Evolutionary conservation across 1,284 basidiomycete species (phyloP).

Genomic region (Cystobasidium sp.): DNA sequence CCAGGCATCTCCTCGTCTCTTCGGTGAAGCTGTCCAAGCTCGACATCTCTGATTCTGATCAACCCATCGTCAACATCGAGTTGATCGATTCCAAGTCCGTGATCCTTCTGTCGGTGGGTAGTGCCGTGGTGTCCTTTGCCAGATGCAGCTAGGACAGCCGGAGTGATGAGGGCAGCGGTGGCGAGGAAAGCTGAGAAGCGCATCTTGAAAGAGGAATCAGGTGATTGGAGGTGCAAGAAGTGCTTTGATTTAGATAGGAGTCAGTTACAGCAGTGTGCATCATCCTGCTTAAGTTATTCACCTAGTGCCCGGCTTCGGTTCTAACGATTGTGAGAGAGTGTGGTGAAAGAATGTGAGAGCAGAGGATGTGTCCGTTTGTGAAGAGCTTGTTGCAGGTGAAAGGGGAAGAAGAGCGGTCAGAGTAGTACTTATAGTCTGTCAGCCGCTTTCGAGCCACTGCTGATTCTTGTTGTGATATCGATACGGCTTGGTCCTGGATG

Average conservation of each 20-base stretch:
- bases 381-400: too few species aligned
- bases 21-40: neutral
- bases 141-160: slow-evolving; percentile 22
- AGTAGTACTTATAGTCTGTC: too few species aligned
- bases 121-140: neutral
- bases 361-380: neutral
- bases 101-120: neutral
- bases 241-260: neutral
- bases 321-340: neutral
- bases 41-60: neutral
- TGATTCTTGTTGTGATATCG: neutral
- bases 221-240: neutral
- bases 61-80: neutral
- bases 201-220: slow-evolving; percentile 22
- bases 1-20: neutral
- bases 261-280: neutral
- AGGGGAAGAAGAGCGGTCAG: too few species aligned
- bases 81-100: neutral
- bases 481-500: neutral
- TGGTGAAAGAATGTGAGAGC: neutral
- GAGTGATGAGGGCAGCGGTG: slow-evolving; percentile 14
- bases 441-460: neutral
- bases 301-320: neutral
- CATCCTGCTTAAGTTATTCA: neutral
- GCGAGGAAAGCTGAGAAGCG: slow-evolving; percentile 22